A percentile compares a stretch with the other conserved stretches of the same genome.
These are phyloP conservation scores for Zopfochytrium polystomum DNA, from an alignment of 371 early-diverging fungal genomes.

Conservation along the genomic window DNA sequence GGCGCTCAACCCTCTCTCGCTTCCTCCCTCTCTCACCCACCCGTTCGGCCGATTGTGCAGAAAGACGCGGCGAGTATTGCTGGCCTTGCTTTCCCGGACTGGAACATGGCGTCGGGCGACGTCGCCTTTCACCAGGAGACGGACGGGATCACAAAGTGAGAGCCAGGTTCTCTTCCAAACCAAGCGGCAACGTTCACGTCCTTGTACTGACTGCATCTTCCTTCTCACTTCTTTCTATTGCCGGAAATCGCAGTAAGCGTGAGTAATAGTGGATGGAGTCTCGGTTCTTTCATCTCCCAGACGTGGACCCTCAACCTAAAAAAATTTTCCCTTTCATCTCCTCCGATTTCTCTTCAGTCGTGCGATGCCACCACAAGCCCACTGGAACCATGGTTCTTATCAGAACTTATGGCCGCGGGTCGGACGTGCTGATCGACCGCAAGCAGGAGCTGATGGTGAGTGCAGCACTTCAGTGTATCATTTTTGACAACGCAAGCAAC, in stretches of 20 bases:
- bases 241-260: no score
- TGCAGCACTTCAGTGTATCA: not conserved
- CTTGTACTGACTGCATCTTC: conserved; percentile 8
- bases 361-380: conserved; percentile 66
- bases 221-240: no score
- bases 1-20: not conserved
- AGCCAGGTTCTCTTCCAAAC: not conserved
- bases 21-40: no score
- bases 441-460: conserved; percentile 82
- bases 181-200: no score
- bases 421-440: conserved; percentile 85
- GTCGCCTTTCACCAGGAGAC: conserved; percentile 62
- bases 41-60: not conserved
- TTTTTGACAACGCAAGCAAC: not conserved
- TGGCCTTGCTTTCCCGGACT: conserved; percentile 63
- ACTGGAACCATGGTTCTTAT: conserved; percentile 70
- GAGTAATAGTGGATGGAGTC: not conserved
- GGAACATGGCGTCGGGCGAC: conserved; percentile 56
- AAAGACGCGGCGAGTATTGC: conserved; percentile 24
- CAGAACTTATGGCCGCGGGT: conserved; percentile 83
- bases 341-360: conserved; percentile 50
- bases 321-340: conserved; percentile 2
- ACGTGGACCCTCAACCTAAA: conserved; percentile 6
- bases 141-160: conserved; percentile 85
- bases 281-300: not conserved